Base-by-base conservation (phyloP, 345 rosid species). In the Acer saccharum region DNA sequence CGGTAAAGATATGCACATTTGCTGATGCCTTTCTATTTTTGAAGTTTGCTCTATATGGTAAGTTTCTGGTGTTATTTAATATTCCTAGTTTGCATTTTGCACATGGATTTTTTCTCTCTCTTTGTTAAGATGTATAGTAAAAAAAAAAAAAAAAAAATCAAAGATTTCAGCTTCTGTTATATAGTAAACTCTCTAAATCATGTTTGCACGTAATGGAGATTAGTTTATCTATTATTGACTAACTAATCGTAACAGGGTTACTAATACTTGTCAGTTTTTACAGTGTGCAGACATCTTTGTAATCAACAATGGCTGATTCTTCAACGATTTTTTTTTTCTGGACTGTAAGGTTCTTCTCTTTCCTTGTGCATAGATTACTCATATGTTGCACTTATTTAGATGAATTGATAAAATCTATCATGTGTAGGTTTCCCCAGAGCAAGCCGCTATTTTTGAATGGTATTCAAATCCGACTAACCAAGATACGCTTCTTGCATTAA, bases 281-380 rank as follows among this genome's bases (percentile, higher is more conserved):
- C 74, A 10, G 29, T 4, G 9, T 63, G 21, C 71, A 46, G 75
- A 44, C 13, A 17, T 52, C 78, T 14, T n/a, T 58, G 50, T 39
- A 61, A 82, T 25, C n/a, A 52, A 50, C 23, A 32, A 25, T 69
- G 65, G 60, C 41, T 61, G 52, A 54, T 63, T 62, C 27, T 35
- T 54, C 58, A 8, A 52, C 25, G 17, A 74, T 14, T 61, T 72
- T 46, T 72, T 46, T 43, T 57, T 55, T 61, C 11, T 20, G 16
- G 65, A 61, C 79, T 21, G 72, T 77, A 77, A 79, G 83, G 73
- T 75, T 55, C 55, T 75, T 25, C 71, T 14, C 55, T 67, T 65
- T 41, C 14, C 52, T 74, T 52, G 7, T 76, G 57, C 27, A 11
- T 44, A 58, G 44, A 76, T 44, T 76, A 58, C 9, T 43, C 29